phyloP scores from a whole-genome alignment of 202 grass and related monocot species.

The Panicum virgatum region DNA sequence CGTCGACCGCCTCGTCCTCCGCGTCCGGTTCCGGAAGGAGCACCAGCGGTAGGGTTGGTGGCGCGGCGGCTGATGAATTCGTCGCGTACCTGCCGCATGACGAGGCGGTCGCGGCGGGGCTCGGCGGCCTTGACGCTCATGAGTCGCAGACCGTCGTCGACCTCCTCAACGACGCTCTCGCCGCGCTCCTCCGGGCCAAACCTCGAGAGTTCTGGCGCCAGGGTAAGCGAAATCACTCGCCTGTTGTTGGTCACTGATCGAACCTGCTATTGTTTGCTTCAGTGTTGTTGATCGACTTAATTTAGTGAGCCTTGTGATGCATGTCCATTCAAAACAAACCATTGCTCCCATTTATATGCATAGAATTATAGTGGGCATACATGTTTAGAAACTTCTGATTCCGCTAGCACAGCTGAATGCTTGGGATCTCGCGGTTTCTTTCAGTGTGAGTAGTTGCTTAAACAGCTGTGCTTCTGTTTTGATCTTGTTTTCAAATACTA shows the following conservation, averaged over 20 bases:
- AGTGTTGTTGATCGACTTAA: conserved; percentile 15
- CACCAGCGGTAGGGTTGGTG: background rate
- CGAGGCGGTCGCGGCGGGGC: conserved; percentile 82
- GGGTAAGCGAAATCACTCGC: conserved; percentile 42
- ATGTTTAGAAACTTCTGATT: background rate
- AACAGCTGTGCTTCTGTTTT: background rate
- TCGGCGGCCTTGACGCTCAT: conserved; percentile 79
- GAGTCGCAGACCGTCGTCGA: conserved; percentile 94
- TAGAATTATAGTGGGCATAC: background rate
- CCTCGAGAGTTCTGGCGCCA: conserved; percentile 86
- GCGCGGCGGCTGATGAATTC: conserved; percentile 42
- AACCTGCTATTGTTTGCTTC: conserved; percentile 17
- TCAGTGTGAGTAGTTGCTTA: conserved; percentile 1
- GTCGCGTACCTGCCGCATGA: conserved; percentile 87
- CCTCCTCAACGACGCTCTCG: conserved; percentile 75
- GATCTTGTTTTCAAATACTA: background rate
- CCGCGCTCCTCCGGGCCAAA: conserved; percentile 58
- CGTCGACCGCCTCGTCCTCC: conserved; percentile 39
- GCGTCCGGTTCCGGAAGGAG: conserved; percentile 21
- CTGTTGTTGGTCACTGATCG: background rate
- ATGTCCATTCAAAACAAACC: background rate
- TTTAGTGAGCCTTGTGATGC: conserved; percentile 5
- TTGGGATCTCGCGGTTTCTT: background rate
- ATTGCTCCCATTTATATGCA: background rate
- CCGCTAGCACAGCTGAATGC: background rate